Base-by-base conservation (phyloP, 2,329 filamentous ascomycete species). In the Ophiostoma sp. region DNA sequence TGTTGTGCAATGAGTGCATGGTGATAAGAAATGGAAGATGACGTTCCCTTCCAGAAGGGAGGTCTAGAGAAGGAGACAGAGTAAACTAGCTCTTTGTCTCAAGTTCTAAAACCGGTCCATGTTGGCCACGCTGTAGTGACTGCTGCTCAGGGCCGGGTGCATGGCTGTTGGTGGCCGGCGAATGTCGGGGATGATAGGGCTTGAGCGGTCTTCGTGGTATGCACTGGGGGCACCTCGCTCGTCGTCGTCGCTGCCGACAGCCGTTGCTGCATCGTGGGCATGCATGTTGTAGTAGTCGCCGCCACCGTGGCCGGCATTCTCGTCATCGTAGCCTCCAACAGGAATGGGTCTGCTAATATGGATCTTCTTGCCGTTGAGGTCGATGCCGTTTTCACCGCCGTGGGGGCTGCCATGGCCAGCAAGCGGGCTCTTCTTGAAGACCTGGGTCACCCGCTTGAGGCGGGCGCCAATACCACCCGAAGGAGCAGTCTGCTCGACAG, bases 111-210 rank as follows among this genome's bases (percentile, higher is more conserved):
- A 18, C 60, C 60, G 60, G n/a, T 40, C 38, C 60, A 63, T 63
- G 8, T 42, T 42, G 16, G 60, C 60, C 16, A 63, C 81, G 11
- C 73, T 74, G 69, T 75, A 72, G 49, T 69, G 71, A 41, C 76
- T 76, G 44, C 76, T 76, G 44, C 76, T 76, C 72, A 83, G 78
- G 65, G 81, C 81, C 40, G 86, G 86, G 72, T 89, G 86, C 71
- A 86, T 70, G 1, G 84, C 83, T 7, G 85, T 85, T 41, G 83
- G 81, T 0, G 87, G 87, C 11, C 86, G 81, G 74, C 81, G 79
- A 12, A 88, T 70, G 0, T 79, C 79, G 1, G 85, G 85, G 36
- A 82, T 77, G 71, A 89, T 84, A 1, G 87, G 87, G 71, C 84
- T 86, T 66, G 77, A 76, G 65, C 82, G 80, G 69, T 78, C 75